Evolutionary conservation across 2,329 filamentous ascomycete genomes (phyloP).

Genomic region (Clarireedia monteithiana): DNA sequence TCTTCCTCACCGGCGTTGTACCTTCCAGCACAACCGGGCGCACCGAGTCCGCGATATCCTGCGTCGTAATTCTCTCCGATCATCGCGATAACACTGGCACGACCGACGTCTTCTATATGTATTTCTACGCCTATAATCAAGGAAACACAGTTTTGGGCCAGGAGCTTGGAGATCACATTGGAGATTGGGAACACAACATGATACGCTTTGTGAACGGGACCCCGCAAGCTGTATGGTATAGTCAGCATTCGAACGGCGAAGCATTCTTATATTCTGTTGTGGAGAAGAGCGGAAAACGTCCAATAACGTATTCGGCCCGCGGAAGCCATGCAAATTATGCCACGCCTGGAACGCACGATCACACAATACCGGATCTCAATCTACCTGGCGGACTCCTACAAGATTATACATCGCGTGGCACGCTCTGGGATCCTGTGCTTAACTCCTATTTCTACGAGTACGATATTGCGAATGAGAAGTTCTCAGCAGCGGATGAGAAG

Average conservation of each 20-base stretch:
- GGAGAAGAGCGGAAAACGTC: constrained; percentile 45
- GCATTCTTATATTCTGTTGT: constrained; percentile 51
- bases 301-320: constrained; percentile 49
- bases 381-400: constrained; percentile 44
- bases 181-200: constrained; percentile 63
- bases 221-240: constrained; percentile 53
- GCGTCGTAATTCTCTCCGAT: constrained; percentile 49
- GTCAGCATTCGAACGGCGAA: constrained; percentile 54
- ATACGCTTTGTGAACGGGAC: constrained; percentile 51
- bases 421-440: constrained; percentile 51
- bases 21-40: constrained; percentile 41
- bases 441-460: constrained; percentile 50
- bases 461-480: constrained; percentile 28
- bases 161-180: constrained; percentile 44
- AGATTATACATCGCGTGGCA: constrained; percentile 46
- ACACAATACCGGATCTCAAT: constrained; percentile 53
- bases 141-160: constrained; percentile 26
- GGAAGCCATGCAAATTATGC: constrained; percentile 61
- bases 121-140: constrained; percentile 30
- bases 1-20: constrained; percentile 43
- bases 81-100: constrained; percentile 40
- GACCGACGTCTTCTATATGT: constrained; percentile 30
- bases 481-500: constrained; percentile 17
- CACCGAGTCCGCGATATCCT: constrained; percentile 41
- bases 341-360: constrained; percentile 50